phyloP scores from a whole-genome alignment of 352 stramenopile genomes.

The Pythium brachiatum region DNA sequence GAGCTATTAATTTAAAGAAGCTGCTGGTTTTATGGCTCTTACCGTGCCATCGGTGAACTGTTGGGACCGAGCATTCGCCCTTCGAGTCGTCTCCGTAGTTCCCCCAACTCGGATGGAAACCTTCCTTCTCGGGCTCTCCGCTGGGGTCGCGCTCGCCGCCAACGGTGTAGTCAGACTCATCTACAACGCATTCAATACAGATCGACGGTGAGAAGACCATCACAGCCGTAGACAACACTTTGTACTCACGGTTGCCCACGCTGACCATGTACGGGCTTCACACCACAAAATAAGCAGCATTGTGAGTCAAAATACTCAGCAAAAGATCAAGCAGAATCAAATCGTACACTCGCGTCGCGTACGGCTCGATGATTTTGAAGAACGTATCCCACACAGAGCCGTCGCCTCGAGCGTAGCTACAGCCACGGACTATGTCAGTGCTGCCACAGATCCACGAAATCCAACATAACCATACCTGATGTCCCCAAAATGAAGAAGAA shows the following conservation, averaged over 20 bases:
- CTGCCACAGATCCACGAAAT: background rate
- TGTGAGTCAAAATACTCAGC: too few relatives aligned
- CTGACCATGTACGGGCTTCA: constrained; percentile 72
- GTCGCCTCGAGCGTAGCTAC: constrained; percentile 62
- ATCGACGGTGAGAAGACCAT: too few relatives aligned
- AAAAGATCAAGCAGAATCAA: background rate
- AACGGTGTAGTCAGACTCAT: constrained; percentile 68
- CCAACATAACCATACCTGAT: constrained; percentile 43
- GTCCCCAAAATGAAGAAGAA: constrained; percentile 75
- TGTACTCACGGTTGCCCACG: constrained; percentile 66
- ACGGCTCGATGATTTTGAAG: constrained; percentile 69
- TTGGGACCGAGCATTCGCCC: constrained; percentile 67
- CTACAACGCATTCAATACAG: constrained; percentile 23
- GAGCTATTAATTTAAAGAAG: background rate
- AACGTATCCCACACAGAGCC: constrained; percentile 72
- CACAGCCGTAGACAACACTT: background rate
- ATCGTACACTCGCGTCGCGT: constrained; percentile 59
- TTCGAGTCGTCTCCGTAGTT: constrained; percentile 64
- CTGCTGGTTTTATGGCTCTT: background rate
- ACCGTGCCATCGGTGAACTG: constrained; percentile 69
- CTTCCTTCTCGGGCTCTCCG: constrained; percentile 36
- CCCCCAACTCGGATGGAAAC: constrained; percentile 64
- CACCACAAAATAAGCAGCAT: background rate
- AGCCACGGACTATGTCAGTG: background rate
- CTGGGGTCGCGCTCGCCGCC: constrained; percentile 59